These are phyloP conservation scores for Alliaria petiolata DNA, from an alignment of 345 rosid genomes.

Conservation along the genomic window DNA sequence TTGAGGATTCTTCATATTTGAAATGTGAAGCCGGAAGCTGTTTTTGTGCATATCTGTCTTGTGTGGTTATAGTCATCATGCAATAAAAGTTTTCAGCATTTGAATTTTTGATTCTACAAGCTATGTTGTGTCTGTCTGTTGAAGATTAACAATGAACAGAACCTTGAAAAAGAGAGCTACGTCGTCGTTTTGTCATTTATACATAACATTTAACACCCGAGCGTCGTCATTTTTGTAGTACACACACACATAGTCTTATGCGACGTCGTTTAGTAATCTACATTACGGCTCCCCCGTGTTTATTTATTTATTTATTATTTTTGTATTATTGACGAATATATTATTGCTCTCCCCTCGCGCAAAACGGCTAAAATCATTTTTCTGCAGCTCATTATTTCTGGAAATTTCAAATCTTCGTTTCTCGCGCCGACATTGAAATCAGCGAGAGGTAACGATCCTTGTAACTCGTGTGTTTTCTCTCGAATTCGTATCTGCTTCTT, in stretches of 20 bases:
- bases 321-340: too few species aligned
- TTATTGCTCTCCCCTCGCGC: not conserved
- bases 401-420: conserved; percentile 17
- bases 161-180: not conserved
- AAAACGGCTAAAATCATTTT: not conserved
- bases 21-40: not conserved
- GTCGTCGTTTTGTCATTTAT: not conserved
- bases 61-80: not conserved
- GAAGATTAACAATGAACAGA: not conserved
- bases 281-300: not conserved
- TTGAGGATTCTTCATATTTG: conserved; percentile 13
- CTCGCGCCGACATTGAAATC: conserved; percentile 32
- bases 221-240: not conserved
- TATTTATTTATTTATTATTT: too few species aligned
- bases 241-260: not conserved
- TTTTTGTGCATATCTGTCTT: too few species aligned
- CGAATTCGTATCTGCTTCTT: not conserved
- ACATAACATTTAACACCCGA: not conserved
- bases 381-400: not conserved
- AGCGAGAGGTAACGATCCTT: conserved; percentile 14
- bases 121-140: not conserved
- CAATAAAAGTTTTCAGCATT: conserved; percentile 1
- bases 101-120: not conserved
- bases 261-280: not conserved
- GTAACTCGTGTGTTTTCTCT: not conserved